These are phyloP conservation scores for Helichrysum umbraculigerum DNA, from an alignment of 129 eudicot genomes.

Conservation along the genomic window DNA sequence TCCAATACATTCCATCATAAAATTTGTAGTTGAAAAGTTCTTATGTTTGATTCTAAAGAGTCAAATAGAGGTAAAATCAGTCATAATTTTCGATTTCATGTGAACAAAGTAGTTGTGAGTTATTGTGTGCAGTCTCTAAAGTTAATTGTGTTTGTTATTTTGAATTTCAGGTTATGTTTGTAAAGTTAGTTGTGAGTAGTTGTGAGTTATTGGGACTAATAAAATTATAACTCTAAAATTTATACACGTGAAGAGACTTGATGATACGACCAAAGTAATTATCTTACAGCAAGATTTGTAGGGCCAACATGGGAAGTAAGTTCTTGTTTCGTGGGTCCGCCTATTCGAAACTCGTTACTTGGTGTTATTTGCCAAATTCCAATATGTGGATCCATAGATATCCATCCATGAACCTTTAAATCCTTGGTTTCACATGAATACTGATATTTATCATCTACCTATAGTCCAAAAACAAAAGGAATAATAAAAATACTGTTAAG, in stretches of 20 bases:
- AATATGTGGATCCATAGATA: slow-evolving; percentile 43
- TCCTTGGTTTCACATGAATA: slow-evolving; percentile 72
- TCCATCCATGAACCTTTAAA: slow-evolving; percentile 71
- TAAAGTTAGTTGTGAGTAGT: no score
- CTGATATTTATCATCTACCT: slow-evolving; percentile 87
- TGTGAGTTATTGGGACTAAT: no score
- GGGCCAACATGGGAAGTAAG: slow-evolving; percentile 87
- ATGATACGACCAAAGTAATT: neutral
- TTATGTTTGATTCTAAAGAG: slow-evolving; percentile 26
- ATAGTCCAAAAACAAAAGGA: neutral
- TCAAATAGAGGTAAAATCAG: slow-evolving; percentile 20
- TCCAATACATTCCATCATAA: slow-evolving; percentile 17
- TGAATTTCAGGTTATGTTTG: slow-evolving; percentile 34
- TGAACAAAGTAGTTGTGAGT: slow-evolving; percentile 5
- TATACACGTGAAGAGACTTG: neutral
- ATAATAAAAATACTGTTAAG: neutral
- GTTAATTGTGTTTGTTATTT: slow-evolving; percentile 5
- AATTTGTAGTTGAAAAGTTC: slow-evolving; percentile 25
- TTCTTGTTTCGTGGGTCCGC: slow-evolving; percentile 73
- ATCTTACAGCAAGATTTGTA: slow-evolving; percentile 53
- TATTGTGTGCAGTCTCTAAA: neutral
- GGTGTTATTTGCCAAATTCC: slow-evolving; percentile 87
- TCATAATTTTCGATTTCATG: neutral
- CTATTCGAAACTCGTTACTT: slow-evolving; percentile 71
- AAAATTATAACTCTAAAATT: neutral